Base-by-base conservation (phyloP, 345 rosid genomes). In the Eucalyptus regnans region DNA sequence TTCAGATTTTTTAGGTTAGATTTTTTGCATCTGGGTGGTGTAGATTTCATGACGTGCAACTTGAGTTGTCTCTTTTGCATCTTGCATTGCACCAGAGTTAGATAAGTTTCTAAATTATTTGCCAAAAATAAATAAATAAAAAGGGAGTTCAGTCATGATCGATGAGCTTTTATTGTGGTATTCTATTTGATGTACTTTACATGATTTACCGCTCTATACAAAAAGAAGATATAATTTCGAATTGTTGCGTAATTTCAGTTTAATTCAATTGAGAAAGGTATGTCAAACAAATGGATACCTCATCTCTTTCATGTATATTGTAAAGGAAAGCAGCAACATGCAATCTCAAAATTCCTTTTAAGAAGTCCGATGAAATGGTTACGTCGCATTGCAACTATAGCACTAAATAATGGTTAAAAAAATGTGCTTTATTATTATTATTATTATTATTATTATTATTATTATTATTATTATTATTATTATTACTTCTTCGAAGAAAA, bases 91-190 rank as follows among this genome's bases (percentile, higher is more conserved):
- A 18, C 10, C 48, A 52, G 56, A 52, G 56, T 52, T 2, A 18
- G 23, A 52, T 27, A n/a, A 31, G n/a, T 62, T 6, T 62, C 14
- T 64, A 13, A 60, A 27, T 15, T 12, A 12, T 60, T 27, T 60
- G 31, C n/a, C 14, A 5, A 5, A 27, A 27, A 58, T 15, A 50
- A 52, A 18, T 52, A 52, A 52, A 52, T 52, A 10, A 27, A 60
- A 12, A 27, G 3, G 0, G 66, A 60, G 15, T 27, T 11, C 0
- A 27, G 2, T 23, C 5, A 23, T 56, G 5, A 9, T 23, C 6
- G 3, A 56, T 4, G 12, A 23, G 6, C 12, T 23, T 56, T 56
- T 4, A 56, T 8, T 23, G 29, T 23, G 5, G 12, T 22, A 56
- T 56, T 52, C 3, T 18, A 52, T 52, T 0, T 52, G 9, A 52